Conservation (phyloP, 129 eudicot genomes). For the Centrapalus pauciflorus region DNA sequence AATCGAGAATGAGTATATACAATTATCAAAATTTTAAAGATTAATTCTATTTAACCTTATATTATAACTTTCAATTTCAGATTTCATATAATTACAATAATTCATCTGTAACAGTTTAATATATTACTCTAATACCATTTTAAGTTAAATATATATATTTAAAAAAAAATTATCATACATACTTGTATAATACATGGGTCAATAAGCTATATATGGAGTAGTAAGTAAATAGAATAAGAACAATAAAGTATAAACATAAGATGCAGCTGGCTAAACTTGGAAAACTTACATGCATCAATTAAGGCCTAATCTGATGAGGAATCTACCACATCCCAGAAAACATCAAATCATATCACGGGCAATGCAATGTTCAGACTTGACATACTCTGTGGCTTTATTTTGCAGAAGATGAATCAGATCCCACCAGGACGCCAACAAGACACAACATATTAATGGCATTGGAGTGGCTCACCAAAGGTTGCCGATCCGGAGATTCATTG, state of each 20-base stretch:
- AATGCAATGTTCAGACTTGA: neutral
- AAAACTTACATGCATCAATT: neutral
- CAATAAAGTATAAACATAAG: neutral
- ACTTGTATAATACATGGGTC: no score
- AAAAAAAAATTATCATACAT: no score
- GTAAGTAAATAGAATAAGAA: neutral
- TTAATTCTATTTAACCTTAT: no score
- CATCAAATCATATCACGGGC: neutral
- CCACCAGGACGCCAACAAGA: constrained; percentile 48
- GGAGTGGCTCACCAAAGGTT: constrained; percentile 53
- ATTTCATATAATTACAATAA: no score
- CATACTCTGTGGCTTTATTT: neutral
- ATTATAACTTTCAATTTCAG: no score
- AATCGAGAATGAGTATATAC: no score
- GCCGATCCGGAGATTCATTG: constrained; percentile 72
- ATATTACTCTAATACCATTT: no score
- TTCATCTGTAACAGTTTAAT: no score
- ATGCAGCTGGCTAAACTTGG: neutral
- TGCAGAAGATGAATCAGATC: constrained; percentile 53
- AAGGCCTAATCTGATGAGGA: neutral
- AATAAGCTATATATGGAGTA: no score
- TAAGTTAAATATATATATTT: no score
- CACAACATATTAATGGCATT: constrained; percentile 43
- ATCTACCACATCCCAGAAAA: neutral
- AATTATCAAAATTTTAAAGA: no score